A percentile compares a stretch with the other conserved stretches of the same genome.
Conservation (phyloP, 164 flowering plant genomes). For the Brasenia schreberi region DNA sequence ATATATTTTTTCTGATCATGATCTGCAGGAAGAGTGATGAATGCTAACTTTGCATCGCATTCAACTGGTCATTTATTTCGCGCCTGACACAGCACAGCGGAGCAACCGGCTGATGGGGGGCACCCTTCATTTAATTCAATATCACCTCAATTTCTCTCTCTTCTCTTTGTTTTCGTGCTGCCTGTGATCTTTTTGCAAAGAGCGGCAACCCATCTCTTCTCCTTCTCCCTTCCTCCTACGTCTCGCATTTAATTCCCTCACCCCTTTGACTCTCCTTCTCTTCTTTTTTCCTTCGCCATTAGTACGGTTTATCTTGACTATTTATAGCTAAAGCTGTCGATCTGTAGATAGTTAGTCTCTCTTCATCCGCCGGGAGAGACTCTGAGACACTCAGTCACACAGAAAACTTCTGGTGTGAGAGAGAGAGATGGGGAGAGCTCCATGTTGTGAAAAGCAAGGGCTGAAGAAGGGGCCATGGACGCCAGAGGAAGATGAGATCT, state of each 20-base stretch:
- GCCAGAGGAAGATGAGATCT: constrained; percentile 60
- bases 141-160: neutral
- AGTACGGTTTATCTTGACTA: neutral
- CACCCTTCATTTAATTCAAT: neutral
- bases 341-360: neutral
- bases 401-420: neutral
- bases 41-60: neutral
- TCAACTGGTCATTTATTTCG: neutral
- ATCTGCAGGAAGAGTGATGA: neutral
- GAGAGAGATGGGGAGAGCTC: constrained; percentile 52
- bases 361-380: neutral
- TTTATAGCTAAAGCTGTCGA: neutral
- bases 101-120: neutral
- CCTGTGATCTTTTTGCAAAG: neutral
- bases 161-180: neutral
- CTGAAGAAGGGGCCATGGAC: constrained; percentile 85
- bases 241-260: neutral
- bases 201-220: neutral
- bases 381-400: neutral
- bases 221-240: neutral
- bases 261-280: neutral
- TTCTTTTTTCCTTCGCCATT: neutral
- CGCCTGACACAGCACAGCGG: neutral
- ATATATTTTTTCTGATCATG: too few relatives aligned
- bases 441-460: constrained; percentile 73